Conservation (phyloP, 2,329 filamentous ascomycete genomes). For the Davidsoniella neocaledoniae region DNA sequence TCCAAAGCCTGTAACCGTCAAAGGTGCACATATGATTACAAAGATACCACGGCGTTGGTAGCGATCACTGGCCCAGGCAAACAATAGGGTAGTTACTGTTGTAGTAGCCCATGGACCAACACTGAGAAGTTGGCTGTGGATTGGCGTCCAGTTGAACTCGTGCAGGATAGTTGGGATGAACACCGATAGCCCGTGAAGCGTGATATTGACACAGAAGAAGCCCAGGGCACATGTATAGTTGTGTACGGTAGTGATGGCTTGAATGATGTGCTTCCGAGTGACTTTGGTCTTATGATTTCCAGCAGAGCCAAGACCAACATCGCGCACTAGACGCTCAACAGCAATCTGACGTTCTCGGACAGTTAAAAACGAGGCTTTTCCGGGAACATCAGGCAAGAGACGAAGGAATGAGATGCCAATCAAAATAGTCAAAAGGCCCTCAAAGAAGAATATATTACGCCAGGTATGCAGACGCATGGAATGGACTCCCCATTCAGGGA, state of each 20-base stretch:
- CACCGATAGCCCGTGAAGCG: slow-evolving; percentile 36
- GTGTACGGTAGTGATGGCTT: slow-evolving; percentile 37
- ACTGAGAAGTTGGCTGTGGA: slow-evolving; percentile 26
- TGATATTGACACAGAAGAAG: slow-evolving; percentile 44
- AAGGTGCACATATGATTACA: slow-evolving; percentile 22
- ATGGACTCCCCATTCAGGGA: slow-evolving; percentile 34
- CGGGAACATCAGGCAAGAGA: slow-evolving; percentile 33
- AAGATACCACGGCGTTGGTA: slow-evolving; percentile 24
- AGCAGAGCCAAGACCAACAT: slow-evolving; percentile 15
- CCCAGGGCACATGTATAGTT: slow-evolving; percentile 41
- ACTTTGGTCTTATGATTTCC: slow-evolving; percentile 27
- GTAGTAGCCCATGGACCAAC: slow-evolving; percentile 28
- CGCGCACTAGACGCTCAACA: slow-evolving; percentile 30
- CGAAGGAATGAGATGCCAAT: slow-evolving; percentile 31
- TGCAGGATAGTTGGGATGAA: slow-evolving; percentile 32
- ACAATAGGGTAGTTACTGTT: slow-evolving; percentile 21
- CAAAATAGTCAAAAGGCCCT: slow-evolving; percentile 36
- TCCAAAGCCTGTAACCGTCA: slow-evolving; percentile 33
- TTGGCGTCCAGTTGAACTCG: slow-evolving; percentile 24
- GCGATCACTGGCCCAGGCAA: slow-evolving; percentile 18
- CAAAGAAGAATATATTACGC: slow-evolving; percentile 48
- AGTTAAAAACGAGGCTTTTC: slow-evolving; percentile 31
- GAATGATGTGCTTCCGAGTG: slow-evolving; percentile 30
- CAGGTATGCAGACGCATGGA: slow-evolving; percentile 30
- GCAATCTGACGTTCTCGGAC: slow-evolving; percentile 38